phyloP scores from a whole-genome alignment of 2,329 filamentous ascomycete species.

The Sporothrix globosa region DNA sequence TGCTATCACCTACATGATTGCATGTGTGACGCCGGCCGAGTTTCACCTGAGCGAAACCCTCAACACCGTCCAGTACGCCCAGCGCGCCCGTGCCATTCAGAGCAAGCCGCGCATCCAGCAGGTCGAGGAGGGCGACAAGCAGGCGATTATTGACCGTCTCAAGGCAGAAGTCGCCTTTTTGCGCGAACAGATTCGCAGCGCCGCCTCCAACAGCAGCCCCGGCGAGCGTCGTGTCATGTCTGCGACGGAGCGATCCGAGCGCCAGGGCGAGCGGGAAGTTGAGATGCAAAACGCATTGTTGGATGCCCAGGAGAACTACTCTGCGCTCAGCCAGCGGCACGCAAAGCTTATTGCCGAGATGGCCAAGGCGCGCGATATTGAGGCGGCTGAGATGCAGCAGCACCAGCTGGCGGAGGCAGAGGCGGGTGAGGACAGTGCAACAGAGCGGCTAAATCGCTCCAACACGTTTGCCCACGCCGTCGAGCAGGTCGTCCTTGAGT shows the following conservation, averaged over 20 bases:
- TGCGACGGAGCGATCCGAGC: constrained; percentile 72
- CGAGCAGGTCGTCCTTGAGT: constrained; percentile 93
- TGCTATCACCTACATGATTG: constrained; percentile 99
- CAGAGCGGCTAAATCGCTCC: constrained; percentile 88
- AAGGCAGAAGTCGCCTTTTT: constrained; percentile 93
- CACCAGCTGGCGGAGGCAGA: constrained; percentile 52
- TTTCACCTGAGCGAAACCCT: constrained; percentile 97
- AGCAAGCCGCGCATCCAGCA: constrained; percentile 97
- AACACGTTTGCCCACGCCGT: constrained; percentile 96
- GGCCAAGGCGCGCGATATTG: constrained; percentile 77
- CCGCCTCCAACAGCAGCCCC: constrained; percentile 64
- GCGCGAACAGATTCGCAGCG: constrained; percentile 86
- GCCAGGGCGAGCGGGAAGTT: constrained; percentile 79
- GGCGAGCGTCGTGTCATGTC: constrained; percentile 57
- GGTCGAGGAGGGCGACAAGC: constrained; percentile 89
- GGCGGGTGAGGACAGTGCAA: constrained; percentile 73
- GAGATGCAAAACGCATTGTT: constrained; percentile 93
- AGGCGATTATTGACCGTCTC: constrained; percentile 87
- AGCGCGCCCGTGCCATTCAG: constrained; percentile 93
- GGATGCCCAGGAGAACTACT: constrained; percentile 94
- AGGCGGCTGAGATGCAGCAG: constrained; percentile 60
- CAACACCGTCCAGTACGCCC: constrained; percentile 96
- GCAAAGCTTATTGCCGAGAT: constrained; percentile 95
- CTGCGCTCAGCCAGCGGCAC: constrained; percentile 84
- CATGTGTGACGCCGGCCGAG: constrained; percentile 93